Evolutionary conservation across 108 stramenopile genomes (phyloP).

Genomic region (Nitzschia inconspicua): DNA sequence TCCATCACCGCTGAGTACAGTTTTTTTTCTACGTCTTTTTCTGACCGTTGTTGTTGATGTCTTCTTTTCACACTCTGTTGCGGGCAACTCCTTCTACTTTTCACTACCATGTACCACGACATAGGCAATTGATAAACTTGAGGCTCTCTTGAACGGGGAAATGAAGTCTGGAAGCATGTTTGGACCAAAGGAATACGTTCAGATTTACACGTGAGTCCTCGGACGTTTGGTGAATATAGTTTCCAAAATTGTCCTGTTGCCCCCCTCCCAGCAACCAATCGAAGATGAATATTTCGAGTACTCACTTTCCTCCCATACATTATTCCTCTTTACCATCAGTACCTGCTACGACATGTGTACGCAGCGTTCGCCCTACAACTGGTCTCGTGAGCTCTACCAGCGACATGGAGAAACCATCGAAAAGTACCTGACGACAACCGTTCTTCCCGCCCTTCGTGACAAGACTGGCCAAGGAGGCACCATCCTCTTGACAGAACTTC

Average conservation of each 20-base stretch:
- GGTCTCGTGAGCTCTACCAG: slow-evolving; percentile 96
- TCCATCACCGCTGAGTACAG: too few relatives aligned
- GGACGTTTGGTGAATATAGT: too few relatives aligned
- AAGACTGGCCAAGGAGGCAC: slow-evolving; percentile 82
- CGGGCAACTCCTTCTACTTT: too few relatives aligned
- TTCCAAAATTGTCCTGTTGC: too few relatives aligned
- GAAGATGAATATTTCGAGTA: too few relatives aligned
- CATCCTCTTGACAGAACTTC: slow-evolving; percentile 89
- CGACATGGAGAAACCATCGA: slow-evolving; percentile 95
- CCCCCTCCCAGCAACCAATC: too few relatives aligned
- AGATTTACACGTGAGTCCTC: slow-evolving; percentile 88
- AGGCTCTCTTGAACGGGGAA: slow-evolving; percentile 86
- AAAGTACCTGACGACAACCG: slow-evolving; percentile 84
- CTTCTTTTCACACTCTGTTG: too few relatives aligned
- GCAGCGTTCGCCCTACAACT: slow-evolving; percentile 98
- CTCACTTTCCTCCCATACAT: too few relatives aligned
- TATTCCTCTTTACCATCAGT: too few relatives aligned
- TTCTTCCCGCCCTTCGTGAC: slow-evolving; percentile 88
- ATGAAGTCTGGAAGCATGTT: slow-evolving; percentile 80
- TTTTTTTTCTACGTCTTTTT: too few relatives aligned
- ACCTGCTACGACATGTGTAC: slow-evolving; percentile 99
- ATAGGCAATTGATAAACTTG: slow-evolving; percentile 87
- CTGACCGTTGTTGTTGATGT: too few relatives aligned
- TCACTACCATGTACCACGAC: too few relatives aligned
- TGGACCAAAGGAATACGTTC: slow-evolving; percentile 90